Evolutionary conservation across 345 rosid species (phyloP).

Genomic region (Eutrema yunnanense): DNA sequence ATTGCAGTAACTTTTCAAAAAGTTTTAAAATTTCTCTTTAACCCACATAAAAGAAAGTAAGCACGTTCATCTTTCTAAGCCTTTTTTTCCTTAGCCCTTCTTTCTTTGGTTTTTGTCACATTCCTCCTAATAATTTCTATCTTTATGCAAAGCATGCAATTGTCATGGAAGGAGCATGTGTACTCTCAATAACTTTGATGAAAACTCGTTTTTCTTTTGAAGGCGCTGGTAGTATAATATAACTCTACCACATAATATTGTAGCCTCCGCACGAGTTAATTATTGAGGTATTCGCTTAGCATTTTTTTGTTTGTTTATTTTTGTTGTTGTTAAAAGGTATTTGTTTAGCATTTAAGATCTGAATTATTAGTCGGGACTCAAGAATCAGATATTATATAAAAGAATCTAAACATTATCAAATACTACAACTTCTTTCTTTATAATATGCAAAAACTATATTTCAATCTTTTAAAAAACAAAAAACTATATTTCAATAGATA

Average conservation of each 20-base stretch:
- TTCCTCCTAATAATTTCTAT: constrained; percentile 3
- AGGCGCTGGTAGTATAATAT: neutral
- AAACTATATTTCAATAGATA: neutral
- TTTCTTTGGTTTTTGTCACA: constrained; percentile 8
- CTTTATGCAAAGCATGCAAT: constrained; percentile 16
- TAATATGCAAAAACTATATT: neutral
- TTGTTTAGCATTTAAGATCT: neutral
- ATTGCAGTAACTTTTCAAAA: constrained; percentile 8
- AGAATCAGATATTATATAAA: neutral
- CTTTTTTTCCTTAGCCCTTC: constrained; percentile 4
- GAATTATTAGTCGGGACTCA: neutral
- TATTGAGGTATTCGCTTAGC: neutral
- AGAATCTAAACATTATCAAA: neutral
- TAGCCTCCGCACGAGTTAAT: neutral
- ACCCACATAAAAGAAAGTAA: constrained; percentile 17
- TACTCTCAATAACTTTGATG: neutral
- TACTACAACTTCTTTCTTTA: neutral
- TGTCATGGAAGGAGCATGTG: neutral
- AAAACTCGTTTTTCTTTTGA: neutral
- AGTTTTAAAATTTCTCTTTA: constrained; percentile 15
- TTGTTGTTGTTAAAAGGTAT: no score
- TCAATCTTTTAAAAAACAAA: neutral
- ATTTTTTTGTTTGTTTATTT: no score
- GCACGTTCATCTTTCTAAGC: constrained; percentile 19
- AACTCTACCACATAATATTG: neutral